Base-by-base conservation (phyloP, 495 filamentous ascomycete species). In the Neurospora tetraspora region DNA sequence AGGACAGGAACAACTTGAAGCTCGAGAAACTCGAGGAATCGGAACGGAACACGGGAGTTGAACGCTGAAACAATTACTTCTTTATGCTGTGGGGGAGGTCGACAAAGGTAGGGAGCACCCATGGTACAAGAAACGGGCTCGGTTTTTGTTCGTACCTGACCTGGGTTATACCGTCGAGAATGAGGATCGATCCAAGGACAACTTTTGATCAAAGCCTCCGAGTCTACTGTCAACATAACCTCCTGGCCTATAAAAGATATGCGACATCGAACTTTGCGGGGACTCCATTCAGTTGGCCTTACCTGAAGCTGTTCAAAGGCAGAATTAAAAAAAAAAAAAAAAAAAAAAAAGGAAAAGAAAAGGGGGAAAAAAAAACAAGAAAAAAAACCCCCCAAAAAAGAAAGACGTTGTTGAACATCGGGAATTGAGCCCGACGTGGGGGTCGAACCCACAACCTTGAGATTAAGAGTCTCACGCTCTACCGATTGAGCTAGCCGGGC, bases 391-490 rank as follows among this genome's bases (percentile, higher is more conserved):
- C 31, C 3, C 27, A 45, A 2, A 45, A 20, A n/a, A 31, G 31
- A 5, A 61, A 61, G 53, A 61, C 31, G 53, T 61, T 31, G 23
- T 31, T 31, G 12, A 61, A 61, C 53, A 61, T 61, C 53, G 53
- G 53, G 53, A 61, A 61, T 61, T 61, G 53, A 61, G 53, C 53
- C 53, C 53, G 53, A 61, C 53, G 53, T 61, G 53, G 53, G 53
- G 53, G 53, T 61, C 47, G 47, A 61, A 61, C 47, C 47, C 47
- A 61, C 47, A 61, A 61, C 47, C 47, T 61, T 61, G 47, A 61
- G 47, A 61, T 61, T 91, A 91, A 91, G 89, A 91, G 89, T 91
- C 89, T 90, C 87, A 91, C 89, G 90, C 90, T 91, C 89, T 91
- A 90, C 89, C 89, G 89, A 91, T 91, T 91, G 89, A 91, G 89